These are phyloP conservation scores for Cyphellophora attinorum DNA, from an alignment of 2,329 filamentous ascomycete genomes.

Conservation along the genomic window DNA sequence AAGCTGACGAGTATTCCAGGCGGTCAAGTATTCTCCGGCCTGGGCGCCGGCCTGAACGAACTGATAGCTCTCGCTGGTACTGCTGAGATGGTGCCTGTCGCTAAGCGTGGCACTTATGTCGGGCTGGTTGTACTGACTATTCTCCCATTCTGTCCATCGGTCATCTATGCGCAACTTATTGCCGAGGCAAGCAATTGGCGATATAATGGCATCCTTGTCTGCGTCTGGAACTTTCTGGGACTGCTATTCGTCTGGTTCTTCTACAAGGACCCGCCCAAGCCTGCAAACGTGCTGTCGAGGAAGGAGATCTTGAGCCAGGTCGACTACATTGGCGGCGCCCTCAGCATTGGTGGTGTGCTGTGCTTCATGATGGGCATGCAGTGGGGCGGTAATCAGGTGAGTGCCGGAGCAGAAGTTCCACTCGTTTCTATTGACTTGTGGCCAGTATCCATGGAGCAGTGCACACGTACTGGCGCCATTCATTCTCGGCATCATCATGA, in stretches of 20 bases:
- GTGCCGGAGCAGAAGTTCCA: conserved; percentile 5
- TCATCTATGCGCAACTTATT: conserved; percentile 52
- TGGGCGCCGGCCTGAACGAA: conserved; percentile 59
- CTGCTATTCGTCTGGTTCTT: conserved; percentile 32
- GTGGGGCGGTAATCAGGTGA: conserved; percentile 40
- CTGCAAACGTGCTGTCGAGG: no score
- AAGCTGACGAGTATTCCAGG: no score
- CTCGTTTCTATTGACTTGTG: conserved; percentile 6
- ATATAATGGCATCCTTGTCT: conserved; percentile 33
- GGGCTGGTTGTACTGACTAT: conserved; percentile 52
- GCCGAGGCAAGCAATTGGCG: conserved; percentile 35
- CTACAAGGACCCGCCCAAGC: conserved; percentile 36
- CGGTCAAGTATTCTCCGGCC: conserved; percentile 50
- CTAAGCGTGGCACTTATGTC: conserved; percentile 55
- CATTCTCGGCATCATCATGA: conserved; percentile 33
- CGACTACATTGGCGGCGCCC: conserved; percentile 40
- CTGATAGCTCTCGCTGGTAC: conserved; percentile 59
- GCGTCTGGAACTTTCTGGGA: conserved; percentile 32
- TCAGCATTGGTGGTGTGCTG: conserved; percentile 39
- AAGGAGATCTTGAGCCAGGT: conserved; percentile 34
- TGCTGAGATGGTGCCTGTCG: conserved; percentile 57
- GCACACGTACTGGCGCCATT: conserved; percentile 37
- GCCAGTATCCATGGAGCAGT: conserved; percentile 34
- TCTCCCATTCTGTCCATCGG: conserved; percentile 52
- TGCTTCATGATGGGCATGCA: conserved; percentile 40